phyloP scores from a whole-genome alignment of 2,329 filamentous ascomycete species.

The Cordyceps sp. region DNA sequence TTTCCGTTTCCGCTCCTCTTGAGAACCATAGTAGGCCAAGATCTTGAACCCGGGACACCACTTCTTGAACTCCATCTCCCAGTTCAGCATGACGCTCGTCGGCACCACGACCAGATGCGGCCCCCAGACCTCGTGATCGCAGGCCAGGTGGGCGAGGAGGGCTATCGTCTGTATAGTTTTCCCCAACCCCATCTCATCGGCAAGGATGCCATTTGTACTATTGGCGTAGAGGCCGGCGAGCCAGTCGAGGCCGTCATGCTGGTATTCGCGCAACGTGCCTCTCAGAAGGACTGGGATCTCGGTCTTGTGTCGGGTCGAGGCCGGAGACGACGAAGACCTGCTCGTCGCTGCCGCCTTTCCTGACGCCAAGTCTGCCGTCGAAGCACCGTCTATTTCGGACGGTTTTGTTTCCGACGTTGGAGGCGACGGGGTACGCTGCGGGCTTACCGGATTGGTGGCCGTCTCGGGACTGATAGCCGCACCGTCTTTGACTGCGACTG shows the following conservation, averaged over 20 bases:
- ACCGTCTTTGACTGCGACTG: too few species aligned
- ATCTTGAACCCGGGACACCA: slow-evolving; percentile 98
- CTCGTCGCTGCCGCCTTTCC: slow-evolving; percentile 11
- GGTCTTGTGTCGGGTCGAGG: slow-evolving; percentile 35
- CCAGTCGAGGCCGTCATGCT: slow-evolving; percentile 96
- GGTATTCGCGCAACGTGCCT: slow-evolving; percentile 84
- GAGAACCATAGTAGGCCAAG: slow-evolving; percentile 86
- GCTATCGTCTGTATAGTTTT: slow-evolving; percentile 98
- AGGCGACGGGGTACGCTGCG: slow-evolving; percentile 29
- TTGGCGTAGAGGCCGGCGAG: slow-evolving; percentile 83
- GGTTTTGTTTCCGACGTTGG: slow-evolving; percentile 32
- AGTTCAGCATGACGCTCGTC: slow-evolving; percentile 96
- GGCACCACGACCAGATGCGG: slow-evolving; percentile 92
- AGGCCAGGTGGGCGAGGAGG: slow-evolving; percentile 79
- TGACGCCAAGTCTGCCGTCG: slow-evolving; percentile 18
- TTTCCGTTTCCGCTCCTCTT: slow-evolving; percentile 82
- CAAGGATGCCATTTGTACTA: slow-evolving; percentile 86
- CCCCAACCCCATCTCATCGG: slow-evolving; percentile 95
- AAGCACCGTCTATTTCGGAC: slow-evolving; percentile 28
- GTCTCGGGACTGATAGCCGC: slow-evolving; percentile 20
- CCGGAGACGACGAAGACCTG: slow-evolving; percentile 16
- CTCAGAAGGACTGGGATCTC: slow-evolving; percentile 70
- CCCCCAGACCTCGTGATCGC: slow-evolving; percentile 82
- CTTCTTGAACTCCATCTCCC: slow-evolving; percentile 99
- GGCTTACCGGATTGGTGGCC: slow-evolving; percentile 24